phyloP scores from a whole-genome alignment of 139 green algal genomes.

The Volvox africanus region DNA sequence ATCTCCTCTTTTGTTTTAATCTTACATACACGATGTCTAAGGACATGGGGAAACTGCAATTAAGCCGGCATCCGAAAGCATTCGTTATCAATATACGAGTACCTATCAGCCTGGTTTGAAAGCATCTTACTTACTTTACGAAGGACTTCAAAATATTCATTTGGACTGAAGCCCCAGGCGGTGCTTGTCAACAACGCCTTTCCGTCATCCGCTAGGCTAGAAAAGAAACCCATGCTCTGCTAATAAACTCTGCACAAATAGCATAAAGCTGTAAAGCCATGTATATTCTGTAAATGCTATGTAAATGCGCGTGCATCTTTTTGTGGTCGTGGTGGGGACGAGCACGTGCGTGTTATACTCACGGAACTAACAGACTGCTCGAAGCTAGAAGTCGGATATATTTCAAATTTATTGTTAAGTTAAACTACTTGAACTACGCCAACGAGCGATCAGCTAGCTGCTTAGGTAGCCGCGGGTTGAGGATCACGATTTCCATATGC shows the following conservation, averaged over 20 bases:
- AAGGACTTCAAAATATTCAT: neutral
- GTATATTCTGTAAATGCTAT: neutral
- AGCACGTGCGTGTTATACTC: too few relatives aligned
- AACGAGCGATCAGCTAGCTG: too few relatives aligned
- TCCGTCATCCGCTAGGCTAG: neutral
- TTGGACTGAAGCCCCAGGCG: constrained; percentile 7
- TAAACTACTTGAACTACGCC: too few relatives aligned
- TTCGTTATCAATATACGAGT: neutral
- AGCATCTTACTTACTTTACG: neutral
- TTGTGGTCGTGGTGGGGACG: neutral
- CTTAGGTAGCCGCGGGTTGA: too few relatives aligned
- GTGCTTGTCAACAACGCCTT: neutral
- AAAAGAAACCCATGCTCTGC: neutral
- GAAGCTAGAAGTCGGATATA: too few relatives aligned
- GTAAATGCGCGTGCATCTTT: neutral
- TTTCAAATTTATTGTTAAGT: too few relatives aligned
- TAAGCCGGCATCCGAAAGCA: neutral
- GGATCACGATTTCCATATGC: too few relatives aligned
- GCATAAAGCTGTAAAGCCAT: neutral
- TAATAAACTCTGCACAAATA: neutral
- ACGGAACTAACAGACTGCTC: too few relatives aligned
- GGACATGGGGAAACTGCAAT: constrained; percentile 7
- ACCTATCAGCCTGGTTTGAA: too few relatives aligned
- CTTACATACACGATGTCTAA: neutral
- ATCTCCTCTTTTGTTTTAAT: constrained; percentile 28